Base-by-base conservation (phyloP, 495 filamentous ascomycete genomes). In the Sporormia fimetaria region DNA sequence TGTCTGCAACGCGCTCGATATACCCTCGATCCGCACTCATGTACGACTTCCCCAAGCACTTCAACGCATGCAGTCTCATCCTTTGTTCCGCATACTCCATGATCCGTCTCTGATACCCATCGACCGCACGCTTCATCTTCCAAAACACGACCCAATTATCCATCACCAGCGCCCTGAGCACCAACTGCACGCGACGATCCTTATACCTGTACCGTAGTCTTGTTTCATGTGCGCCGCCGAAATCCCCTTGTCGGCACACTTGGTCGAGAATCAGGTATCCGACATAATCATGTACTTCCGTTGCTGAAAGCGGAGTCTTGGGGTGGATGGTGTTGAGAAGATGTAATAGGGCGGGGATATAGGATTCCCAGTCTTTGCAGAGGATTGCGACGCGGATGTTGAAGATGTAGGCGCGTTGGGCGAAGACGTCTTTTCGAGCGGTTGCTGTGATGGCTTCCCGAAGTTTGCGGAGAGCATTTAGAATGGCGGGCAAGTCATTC, bases 141-240 rank as follows among this genome's bases (percentile, higher is more conserved):
- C 81, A 81, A 57, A 90, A 96, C 5, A 70, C 54, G 23, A 81
- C 67, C 70, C 85, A 96, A 54, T 94, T 81, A 38, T 85, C 86
- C 49, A 78, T 75, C 37, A 76, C 71, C 32, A 98, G 60, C 11
- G 85, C 78, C 32, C 60, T 58, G 22, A 98, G 64, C 4, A 87
- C 69, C 8, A 67, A 66, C 40, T 80, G 73, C 16, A 94, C 65
- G 20, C 74, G 71, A 3, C 66, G 54, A 40, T 83, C 81, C 16
- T 63, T 61, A 35, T 81, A 73, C 4, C 45, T 50, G 52, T 78
- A 75, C 14, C 63, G 53, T 22, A 65, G 65, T 20, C 71, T 68
- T 30, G 80, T 56, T n/a, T 69, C 63, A 49, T 80, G 84, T 0
- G 88, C 90, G 22, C 74, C 69, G 6, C 69, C 68, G 24, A 94